A percentile compares a stretch with the other conserved stretches of the same genome.
These are phyloP conservation scores for Nitzschia sp. DNA, from an alignment of 108 stramenopile species.

Conservation along the genomic window DNA sequence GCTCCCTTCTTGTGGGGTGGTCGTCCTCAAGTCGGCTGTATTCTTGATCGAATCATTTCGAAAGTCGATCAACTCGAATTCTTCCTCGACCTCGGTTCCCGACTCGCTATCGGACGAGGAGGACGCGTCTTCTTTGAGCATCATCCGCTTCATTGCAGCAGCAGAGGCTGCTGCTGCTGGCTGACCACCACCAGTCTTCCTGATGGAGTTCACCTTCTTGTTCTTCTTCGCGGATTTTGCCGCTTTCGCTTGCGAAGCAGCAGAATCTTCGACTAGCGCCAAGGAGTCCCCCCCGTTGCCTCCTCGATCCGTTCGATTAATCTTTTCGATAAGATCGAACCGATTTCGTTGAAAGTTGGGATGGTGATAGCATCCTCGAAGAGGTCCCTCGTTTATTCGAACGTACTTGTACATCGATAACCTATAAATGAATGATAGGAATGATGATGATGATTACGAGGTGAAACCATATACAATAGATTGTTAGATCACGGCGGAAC, in stretches of 20 bases:
- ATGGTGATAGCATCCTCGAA: conserved; percentile 22
- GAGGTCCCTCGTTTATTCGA: conserved; percentile 1
- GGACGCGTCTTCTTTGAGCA: not conserved
- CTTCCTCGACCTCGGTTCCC: not conserved
- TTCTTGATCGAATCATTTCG: not conserved
- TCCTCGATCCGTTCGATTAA: conserved; percentile 7
- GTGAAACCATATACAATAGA: not conserved
- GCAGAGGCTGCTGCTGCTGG: not conserved
- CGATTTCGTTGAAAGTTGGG: conserved; percentile 12
- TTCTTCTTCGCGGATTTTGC: not conserved
- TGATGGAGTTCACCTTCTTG: not conserved
- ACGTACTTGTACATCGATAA: conserved; percentile 19
- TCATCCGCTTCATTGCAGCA: not conserved
- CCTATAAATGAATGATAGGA: not conserved
- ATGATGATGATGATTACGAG: no score
- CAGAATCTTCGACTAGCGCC: not conserved
- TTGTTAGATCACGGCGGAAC: no score
- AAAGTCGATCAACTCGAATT: conserved; percentile 9
- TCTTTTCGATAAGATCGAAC: conserved; percentile 10
- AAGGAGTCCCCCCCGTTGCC: not conserved
- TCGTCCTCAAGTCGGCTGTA: not conserved
- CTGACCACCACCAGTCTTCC: no score
- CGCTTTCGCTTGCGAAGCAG: not conserved
- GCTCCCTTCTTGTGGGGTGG: not conserved
- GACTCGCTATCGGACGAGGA: not conserved